Evolutionary conservation across 441 rosid genomes (phyloP).

Genomic region (Gossypium davidsonii): DNA sequence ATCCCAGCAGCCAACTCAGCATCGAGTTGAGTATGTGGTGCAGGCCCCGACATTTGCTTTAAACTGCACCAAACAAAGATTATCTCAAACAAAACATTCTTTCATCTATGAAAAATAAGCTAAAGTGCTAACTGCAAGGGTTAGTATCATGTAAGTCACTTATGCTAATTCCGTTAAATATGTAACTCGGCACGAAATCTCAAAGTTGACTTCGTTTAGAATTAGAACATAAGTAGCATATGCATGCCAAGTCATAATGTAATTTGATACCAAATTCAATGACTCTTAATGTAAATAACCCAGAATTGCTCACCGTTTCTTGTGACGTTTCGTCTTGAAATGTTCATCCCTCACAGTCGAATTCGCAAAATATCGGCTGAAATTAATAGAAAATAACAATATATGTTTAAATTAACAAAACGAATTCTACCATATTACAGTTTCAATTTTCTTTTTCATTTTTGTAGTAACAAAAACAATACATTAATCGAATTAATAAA

Average conservation of each 20-base stretch:
- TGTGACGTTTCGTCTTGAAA: constrained; percentile 85
- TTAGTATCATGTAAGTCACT: too few relatives aligned
- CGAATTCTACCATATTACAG: background rate
- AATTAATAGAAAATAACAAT: constrained; percentile 11
- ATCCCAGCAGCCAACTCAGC: constrained; percentile 92
- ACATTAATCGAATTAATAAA: background rate
- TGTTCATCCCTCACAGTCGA: constrained; percentile 62
- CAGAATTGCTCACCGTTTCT: constrained; percentile 51
- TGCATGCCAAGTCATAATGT: too few relatives aligned
- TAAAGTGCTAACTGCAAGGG: background rate
- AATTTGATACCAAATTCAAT: too few relatives aligned
- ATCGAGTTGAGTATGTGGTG: constrained; percentile 91
- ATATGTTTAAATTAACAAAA: background rate
- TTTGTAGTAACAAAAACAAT: background rate
- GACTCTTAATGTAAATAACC: too few relatives aligned
- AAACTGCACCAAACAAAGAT: constrained; percentile 32
- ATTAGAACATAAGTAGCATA: too few relatives aligned
- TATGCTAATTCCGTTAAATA: too few relatives aligned
- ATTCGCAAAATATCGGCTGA: constrained; percentile 77
- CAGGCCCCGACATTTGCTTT: constrained; percentile 70
- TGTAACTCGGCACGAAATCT: too few relatives aligned
- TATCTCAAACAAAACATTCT: background rate
- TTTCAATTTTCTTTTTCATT: background rate
- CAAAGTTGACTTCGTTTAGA: too few relatives aligned
- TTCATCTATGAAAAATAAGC: background rate